phyloP scores from a whole-genome alignment of 2,329 filamentous ascomycete species.

The Colletotrichum euphorbiae region DNA sequence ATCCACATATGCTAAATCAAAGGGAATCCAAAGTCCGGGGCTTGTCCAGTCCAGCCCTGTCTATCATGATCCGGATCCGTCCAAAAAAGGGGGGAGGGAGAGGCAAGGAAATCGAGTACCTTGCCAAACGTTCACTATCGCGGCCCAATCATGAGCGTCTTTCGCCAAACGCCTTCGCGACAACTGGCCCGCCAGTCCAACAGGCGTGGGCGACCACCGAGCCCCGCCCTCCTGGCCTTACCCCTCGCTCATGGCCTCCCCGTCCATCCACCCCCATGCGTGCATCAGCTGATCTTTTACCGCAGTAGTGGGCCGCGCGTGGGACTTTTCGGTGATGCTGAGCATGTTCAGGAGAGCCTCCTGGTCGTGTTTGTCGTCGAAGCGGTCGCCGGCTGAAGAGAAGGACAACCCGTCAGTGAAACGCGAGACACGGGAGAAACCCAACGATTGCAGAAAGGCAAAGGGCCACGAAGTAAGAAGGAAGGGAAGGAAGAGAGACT shows the following conservation, averaged over 20 bases:
- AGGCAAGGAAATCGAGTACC: too few relatives aligned
- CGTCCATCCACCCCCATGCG: conserved; percentile 60
- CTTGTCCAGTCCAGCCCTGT: not conserved
- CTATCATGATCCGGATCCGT: conserved; percentile 28
- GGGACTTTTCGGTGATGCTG: conserved; percentile 58
- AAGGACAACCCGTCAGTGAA: not conserved
- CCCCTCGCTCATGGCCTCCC: conserved; percentile 33
- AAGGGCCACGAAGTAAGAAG: not conserved
- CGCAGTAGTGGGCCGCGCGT: conserved; percentile 63
- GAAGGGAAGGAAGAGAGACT: not conserved
- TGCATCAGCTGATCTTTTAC: conserved; percentile 60
- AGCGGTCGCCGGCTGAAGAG: conserved; percentile 59
- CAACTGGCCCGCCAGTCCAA: conserved; percentile 13
- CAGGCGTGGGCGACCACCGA: not conserved
- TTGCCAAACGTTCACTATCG: conserved; percentile 8
- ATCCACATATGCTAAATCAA: conserved; percentile 35
- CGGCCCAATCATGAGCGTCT: conserved; percentile 13
- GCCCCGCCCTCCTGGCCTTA: not conserved
- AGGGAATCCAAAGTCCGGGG: conserved; percentile 26
- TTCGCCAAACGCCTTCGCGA: conserved; percentile 17
- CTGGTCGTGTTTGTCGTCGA: conserved; percentile 58
- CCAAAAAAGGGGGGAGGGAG: too few relatives aligned
- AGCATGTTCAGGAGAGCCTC: conserved; percentile 61
- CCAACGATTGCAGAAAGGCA: not conserved
- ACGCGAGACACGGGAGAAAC: not conserved